Evolutionary conservation across 208 protist species (phyloP).

Genomic region (Porcisia deanei): DNA sequence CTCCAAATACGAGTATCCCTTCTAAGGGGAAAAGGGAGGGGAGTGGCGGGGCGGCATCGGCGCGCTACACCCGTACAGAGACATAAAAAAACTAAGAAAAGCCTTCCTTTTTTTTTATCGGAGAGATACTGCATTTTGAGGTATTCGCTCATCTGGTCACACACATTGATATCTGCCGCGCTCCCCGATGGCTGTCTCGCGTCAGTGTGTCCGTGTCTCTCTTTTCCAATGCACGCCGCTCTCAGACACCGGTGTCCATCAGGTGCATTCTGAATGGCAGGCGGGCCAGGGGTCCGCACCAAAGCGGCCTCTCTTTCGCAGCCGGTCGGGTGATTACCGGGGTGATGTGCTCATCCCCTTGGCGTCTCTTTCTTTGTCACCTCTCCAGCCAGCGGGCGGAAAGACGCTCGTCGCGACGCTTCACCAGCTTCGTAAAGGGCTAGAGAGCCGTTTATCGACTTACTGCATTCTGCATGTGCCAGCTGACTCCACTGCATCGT

Average conservation of each 20-base stretch:
- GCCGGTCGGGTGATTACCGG: constrained; percentile 23
- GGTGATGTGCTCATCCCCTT: constrained; percentile 31
- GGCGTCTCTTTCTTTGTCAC: neutral
- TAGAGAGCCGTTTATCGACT: constrained; percentile 47
- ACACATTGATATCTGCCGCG: neutral
- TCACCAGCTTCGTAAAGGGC: constrained; percentile 18
- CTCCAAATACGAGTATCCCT: no score
- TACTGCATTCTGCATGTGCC: constrained; percentile 51
- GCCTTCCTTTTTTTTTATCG: no score
- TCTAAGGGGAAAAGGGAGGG: no score
- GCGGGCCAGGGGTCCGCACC: neutral
- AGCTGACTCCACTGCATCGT: neutral
- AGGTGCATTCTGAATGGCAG: neutral
- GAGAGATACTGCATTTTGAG: neutral
- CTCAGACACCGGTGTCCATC: neutral
- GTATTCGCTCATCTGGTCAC: neutral
- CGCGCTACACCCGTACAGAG: no score
- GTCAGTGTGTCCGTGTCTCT: constrained; percentile 14
- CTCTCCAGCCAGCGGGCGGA: neutral
- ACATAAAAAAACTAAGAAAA: no score
- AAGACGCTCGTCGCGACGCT: neutral
- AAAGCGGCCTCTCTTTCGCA: constrained; percentile 14
- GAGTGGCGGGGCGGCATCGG: no score
- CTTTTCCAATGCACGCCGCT: constrained; percentile 9
- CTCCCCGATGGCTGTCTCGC: constrained; percentile 5